Percentiles rank a stretch among this genome's conserved stretches.
Conservation (phyloP, 371 early-diverging fungal genomes). For the Massospora cicadina region DNA sequence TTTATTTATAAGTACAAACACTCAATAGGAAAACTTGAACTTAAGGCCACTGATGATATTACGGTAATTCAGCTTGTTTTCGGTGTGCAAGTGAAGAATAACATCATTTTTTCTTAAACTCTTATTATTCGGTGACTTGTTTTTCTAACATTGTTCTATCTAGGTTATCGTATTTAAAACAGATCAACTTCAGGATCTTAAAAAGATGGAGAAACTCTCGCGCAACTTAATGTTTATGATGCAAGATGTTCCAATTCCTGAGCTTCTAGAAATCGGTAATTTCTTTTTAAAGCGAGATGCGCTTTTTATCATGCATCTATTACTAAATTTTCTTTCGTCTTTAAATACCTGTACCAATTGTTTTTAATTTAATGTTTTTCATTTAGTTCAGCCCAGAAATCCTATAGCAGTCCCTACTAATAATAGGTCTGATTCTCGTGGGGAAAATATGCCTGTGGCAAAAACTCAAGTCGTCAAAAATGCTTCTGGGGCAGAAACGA, state of each 20-base stretch:
- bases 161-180: not conserved
- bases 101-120: not conserved
- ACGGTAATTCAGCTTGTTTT: not conserved
- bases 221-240: conserved; percentile 3
- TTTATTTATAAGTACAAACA: conserved; percentile 4
- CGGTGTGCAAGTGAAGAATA: no score
- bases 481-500: not conserved
- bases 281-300: no score
- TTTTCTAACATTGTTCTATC: not conserved
- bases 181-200: conserved; percentile 4
- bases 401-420: not conserved
- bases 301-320: no score
- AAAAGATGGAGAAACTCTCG: conserved; percentile 1
- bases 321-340: not conserved
- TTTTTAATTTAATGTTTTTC: not conserved
- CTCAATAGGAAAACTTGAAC: not conserved
- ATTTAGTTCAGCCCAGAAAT: not conserved
- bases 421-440: not conserved
- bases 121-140: not conserved
- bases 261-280: not conserved
- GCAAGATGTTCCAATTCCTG: not conserved
- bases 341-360: not conserved
- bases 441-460: not conserved
- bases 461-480: not conserved
- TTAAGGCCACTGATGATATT: conserved; percentile 3